These are phyloP conservation scores for Camelina laxa DNA, from an alignment of 345 rosid species.

Conservation along the genomic window DNA sequence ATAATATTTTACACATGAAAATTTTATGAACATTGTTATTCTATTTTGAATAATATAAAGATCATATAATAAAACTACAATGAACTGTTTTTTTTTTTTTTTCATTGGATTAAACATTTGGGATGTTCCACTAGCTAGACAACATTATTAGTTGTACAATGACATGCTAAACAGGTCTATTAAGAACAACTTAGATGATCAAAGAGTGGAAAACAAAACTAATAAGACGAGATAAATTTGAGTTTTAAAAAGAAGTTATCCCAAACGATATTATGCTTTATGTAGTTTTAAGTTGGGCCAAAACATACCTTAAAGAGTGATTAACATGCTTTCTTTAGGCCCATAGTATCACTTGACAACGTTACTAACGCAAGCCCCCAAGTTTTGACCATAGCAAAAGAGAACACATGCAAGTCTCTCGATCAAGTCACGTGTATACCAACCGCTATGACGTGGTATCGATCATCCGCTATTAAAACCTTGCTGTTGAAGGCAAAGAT, in stretches of 20 bases:
- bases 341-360: constrained; percentile 1
- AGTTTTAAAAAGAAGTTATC: not conserved
- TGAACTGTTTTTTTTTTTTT: not conserved
- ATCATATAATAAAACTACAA: too few species aligned
- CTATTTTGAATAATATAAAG: too few species aligned
- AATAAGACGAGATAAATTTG: not conserved
- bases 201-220: not conserved
- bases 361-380: constrained; percentile 1
- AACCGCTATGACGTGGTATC: constrained; percentile 29
- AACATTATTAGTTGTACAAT: too few species aligned
- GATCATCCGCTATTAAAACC: not conserved
- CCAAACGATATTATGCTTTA: not conserved
- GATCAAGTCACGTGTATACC: constrained; percentile 4
- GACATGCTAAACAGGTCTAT: too few species aligned
- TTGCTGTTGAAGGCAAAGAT: not conserved
- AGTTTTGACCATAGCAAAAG: constrained; percentile 5
- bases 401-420: constrained; percentile 23
- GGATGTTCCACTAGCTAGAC: too few species aligned
- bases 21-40: too few species aligned
- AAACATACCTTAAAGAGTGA: not conserved
- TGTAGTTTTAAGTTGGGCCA: not conserved
- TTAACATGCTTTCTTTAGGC: not conserved
- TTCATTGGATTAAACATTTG: too few species aligned
- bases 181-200: too few species aligned
- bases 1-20: too few species aligned